Evolutionary conservation across 176 grass and related monocot species (phyloP), one percentile per base, ranked within the genome.

Genomic region (Oryza rufipogon): DNA sequence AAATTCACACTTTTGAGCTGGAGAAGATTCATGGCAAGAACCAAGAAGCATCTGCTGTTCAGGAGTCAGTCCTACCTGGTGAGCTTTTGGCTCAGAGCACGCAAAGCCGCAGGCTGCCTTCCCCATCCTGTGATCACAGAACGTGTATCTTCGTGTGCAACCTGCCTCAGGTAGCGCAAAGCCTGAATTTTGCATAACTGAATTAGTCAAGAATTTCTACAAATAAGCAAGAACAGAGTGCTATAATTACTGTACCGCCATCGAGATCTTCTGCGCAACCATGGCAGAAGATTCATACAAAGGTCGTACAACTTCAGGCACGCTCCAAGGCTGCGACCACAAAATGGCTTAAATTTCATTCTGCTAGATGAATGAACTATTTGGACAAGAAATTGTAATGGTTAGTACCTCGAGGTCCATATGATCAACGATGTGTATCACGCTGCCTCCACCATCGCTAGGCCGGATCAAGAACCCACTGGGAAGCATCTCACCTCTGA

Each of bases 341-440:
- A 56, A 56, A 20, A 77, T 33, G 80, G 41, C 51, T 86, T 14
- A 69, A 26, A 20, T 67, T 86, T 75, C 7, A 73, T 16, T 4
- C 19, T 12, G 19, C 17, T 61, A 22, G 38, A 68, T 10, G 26
- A 9, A 83, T 80, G 69, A 79, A 74, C n/a, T 63, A 13, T 49
- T 49, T 73, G n/a, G 52, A 16, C 33, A 67, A 39, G 22, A 3
- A 38, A 15, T 32, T 32, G 30, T 85, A 22, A 87, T 96, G 96
- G n/a, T 6, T 85, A 22, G 87, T 96, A 99, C 97, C 84, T 99
- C 88, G 71, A 92, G 64, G 78, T 99, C 91, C 42, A 99, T 81
- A 89, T 99, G 97, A 85, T 99, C 88, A 79, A 99, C 93, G 41
- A 99, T 96, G 83, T 96, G 93, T 84, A 99, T 92, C 51, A 94